Conservation (phyloP, 2,329 filamentous ascomycete genomes). For the Sporothrix curviconia region DNA sequence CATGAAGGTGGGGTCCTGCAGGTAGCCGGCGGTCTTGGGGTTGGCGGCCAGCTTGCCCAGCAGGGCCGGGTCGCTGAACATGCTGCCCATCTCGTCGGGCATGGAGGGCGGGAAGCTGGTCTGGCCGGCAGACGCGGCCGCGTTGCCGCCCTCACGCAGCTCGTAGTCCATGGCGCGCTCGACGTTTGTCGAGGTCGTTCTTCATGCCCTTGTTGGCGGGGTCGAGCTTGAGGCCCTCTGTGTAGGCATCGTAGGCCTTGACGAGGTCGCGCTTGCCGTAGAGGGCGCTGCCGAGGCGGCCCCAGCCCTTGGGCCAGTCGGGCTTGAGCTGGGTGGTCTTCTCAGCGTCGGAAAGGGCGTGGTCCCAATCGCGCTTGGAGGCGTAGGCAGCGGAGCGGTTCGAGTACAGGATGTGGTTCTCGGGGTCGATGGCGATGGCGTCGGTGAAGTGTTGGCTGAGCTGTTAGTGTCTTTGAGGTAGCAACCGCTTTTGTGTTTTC, state of each 20-base stretch:
- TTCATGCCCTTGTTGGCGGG: conserved; percentile 88
- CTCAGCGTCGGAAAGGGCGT: conserved; percentile 80
- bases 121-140: conserved; percentile 47
- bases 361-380: conserved; percentile 80
- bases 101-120: conserved; percentile 35
- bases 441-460: conserved; percentile 85
- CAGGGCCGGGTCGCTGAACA: conserved; percentile 91
- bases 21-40: conserved; percentile 79
- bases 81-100: conserved; percentile 55
- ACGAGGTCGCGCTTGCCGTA: conserved; percentile 83
- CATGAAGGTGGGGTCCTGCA: conserved; percentile 85
- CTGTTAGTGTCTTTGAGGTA: not conserved
- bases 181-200: conserved; percentile 74
- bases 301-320: conserved; percentile 97
- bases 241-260: conserved; percentile 81
- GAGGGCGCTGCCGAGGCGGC: conserved; percentile 82
- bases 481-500: too few relatives aligned
- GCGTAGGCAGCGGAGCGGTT: conserved; percentile 87
- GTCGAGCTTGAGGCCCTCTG: conserved; percentile 90
- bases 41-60: conserved; percentile 86
- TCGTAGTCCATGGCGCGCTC: conserved; percentile 82
- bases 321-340: conserved; percentile 94
- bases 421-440: conserved; percentile 79
- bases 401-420: conserved; percentile 95
- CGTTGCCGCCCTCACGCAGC: conserved; percentile 15